These are phyloP conservation scores for Calvatia gigantea DNA, from an alignment of 768 basidiomycete species.

Conservation along the genomic window DNA sequence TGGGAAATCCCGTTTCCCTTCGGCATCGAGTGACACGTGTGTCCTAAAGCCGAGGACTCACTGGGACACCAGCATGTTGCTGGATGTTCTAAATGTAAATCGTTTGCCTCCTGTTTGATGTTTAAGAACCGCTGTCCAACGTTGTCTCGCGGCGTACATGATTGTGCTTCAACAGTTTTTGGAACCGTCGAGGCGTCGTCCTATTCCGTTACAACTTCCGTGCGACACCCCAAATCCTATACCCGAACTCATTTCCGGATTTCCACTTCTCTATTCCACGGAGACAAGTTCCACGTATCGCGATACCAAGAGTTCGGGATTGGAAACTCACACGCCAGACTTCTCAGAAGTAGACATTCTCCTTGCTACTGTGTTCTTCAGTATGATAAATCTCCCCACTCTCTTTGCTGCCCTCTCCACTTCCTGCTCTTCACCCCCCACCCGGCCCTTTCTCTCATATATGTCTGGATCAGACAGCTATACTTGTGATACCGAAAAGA, in stretches of 20 bases:
- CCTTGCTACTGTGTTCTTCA: not conserved
- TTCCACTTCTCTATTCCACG: not conserved
- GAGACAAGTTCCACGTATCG: not conserved
- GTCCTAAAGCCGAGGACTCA: slow-evolving; percentile 6
- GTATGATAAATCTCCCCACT: slow-evolving; percentile 5
- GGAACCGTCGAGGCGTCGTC: not conserved
- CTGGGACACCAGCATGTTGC: not conserved
- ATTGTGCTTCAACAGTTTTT: too few species aligned
- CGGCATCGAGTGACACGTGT: not conserved
- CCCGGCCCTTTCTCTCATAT: not conserved
- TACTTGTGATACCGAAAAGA: not conserved
- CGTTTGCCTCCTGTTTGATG: slow-evolving; percentile 5
- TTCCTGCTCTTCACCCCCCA: not conserved
- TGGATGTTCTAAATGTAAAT: not conserved
- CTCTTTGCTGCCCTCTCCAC: not conserved
- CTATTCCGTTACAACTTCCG: not conserved
- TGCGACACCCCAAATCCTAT: not conserved
- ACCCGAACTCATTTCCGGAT: not conserved
- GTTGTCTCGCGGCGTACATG: not conserved
- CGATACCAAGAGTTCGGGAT: not conserved
- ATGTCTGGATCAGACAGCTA: not conserved
- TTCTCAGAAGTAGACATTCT: slow-evolving; percentile 3
- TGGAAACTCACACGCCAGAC: slow-evolving; percentile 10
- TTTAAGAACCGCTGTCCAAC: not conserved
- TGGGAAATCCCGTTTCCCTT: not conserved